These are phyloP conservation scores for Hanseniaspora hatyaiensis DNA, from an alignment of 805 yeast genomes.

Conservation along the genomic window DNA sequence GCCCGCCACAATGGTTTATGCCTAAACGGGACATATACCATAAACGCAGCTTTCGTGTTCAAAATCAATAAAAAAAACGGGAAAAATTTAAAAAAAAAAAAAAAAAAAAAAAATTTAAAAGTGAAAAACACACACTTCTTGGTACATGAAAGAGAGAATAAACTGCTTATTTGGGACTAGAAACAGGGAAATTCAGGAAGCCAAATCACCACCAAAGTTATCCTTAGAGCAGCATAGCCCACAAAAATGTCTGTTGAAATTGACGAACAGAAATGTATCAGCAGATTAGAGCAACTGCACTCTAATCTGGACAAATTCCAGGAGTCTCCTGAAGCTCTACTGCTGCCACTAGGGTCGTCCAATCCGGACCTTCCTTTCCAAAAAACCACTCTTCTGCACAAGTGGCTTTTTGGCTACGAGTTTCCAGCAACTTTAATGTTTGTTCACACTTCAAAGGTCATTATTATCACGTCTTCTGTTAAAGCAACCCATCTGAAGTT, in stretches of 20 bases:
- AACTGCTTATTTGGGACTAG: too few relatives aligned
- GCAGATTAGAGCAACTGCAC: constrained; percentile 26
- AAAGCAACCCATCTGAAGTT: constrained; percentile 62
- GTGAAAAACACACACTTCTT: too few relatives aligned
- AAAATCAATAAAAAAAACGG: too few relatives aligned
- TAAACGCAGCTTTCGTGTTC: too few relatives aligned
- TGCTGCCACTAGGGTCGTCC: constrained; percentile 71
- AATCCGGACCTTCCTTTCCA: constrained; percentile 84
- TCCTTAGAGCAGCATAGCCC: neutral
- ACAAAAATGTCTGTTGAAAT: constrained; percentile 21
- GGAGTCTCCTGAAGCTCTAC: constrained; percentile 34
- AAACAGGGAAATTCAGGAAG: too few relatives aligned
- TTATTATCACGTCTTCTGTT: constrained; percentile 67
- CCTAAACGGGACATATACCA: too few relatives aligned
- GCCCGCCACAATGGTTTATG: too few relatives aligned
- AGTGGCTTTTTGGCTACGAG: constrained; percentile 89
- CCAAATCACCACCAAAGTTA: too few relatives aligned
- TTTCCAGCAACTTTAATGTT: constrained; percentile 81
- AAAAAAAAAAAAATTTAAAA: too few relatives aligned
- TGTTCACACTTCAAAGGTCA: constrained; percentile 46
- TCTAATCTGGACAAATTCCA: constrained; percentile 24
- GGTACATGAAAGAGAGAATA: too few relatives aligned
- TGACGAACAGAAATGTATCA: constrained; percentile 14
- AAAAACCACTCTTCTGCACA: constrained; percentile 74
- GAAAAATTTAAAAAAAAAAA: too few relatives aligned